A percentile compares a stretch with the other conserved stretches of the same genome.
Evolutionary conservation across 176 grass and related monocot species (phyloP).

Genomic region (Bothriochloa decipiens): DNA sequence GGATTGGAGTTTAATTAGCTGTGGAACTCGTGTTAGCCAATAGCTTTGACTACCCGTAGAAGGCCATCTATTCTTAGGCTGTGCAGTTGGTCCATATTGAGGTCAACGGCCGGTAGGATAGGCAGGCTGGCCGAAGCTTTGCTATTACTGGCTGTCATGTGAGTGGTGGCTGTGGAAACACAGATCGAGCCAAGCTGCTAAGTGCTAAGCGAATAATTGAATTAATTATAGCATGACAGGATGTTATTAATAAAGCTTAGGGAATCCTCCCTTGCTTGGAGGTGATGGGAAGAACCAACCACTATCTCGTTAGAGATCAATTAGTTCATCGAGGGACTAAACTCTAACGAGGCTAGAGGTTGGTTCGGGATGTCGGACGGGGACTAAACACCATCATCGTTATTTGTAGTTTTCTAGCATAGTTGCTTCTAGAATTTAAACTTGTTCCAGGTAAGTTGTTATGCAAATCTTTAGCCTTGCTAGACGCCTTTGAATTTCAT

Average conservation of each 20-base stretch:
- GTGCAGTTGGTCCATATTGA: not conserved
- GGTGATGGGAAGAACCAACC: slow-evolving; percentile 31
- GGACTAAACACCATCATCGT: not conserved
- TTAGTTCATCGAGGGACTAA: slow-evolving; percentile 37
- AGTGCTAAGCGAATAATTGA: not conserved
- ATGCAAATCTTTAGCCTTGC: not conserved
- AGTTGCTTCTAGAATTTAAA: slow-evolving; percentile 26
- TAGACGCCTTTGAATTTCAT: not conserved
- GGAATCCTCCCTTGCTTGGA: not conserved
- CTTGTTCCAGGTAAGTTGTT: slow-evolving; percentile 29
- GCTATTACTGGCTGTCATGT: slow-evolving; percentile 25
- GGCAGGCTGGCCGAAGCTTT: not conserved
- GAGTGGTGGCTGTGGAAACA: slow-evolving; percentile 10
- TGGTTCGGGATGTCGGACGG: slow-evolving; percentile 26
- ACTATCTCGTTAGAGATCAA: slow-evolving; percentile 33
- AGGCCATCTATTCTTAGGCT: slow-evolving; percentile 24
- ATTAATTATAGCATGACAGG: slow-evolving; percentile 22
- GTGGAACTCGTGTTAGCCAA: slow-evolving; percentile 34
- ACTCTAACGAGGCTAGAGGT: slow-evolving; percentile 41
- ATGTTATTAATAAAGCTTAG: slow-evolving; percentile 30
- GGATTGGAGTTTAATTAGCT: not conserved
- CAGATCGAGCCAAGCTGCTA: not conserved
- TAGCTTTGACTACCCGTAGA: slow-evolving; percentile 21
- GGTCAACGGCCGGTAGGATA: slow-evolving; percentile 29
- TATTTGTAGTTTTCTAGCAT: slow-evolving; percentile 13